Evolutionary conservation across 2,329 filamentous ascomycete species (phyloP), one percentile per base, ranked within the genome.

Genomic region (Fusarium pseudoanthophilum): DNA sequence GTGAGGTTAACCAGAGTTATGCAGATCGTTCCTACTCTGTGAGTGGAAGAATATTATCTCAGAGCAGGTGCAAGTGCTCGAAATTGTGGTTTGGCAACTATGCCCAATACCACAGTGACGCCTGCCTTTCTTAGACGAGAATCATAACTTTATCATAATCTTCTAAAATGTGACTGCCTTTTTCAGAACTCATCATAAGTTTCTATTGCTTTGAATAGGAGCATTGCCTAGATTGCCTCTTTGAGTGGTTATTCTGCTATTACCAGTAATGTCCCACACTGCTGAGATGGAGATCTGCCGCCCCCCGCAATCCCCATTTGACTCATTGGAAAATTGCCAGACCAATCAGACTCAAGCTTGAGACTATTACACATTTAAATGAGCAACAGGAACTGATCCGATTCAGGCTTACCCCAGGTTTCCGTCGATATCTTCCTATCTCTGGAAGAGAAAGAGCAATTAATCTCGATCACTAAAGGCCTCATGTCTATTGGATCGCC

Each of bases 401-500:
- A 39, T 64, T 64, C 53, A 64, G 34, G 21, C 46, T 65, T 78
- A 75, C 76, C 76, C 76, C 76, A 76, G 76, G 60, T 78, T 78
- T 73, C 55, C 30, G 59, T 70, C 65, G 68, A 77, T 78, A 77
- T 75, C 76, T 65, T 63, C 67, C 71, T 77, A 68, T 72, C 64
- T 68, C 43, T 69, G 48, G 59, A 39, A 34, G 52, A 45, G 39
- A 75, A 71, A 56, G 55, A 52, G 51, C 40, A 70, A 69, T 63
- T 71, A 72, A 71, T 75, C 72, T 55, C 66, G 59, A 77, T 77
- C 72, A 61, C 63, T 78, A 77, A 78, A 77, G 68, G 34, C 72
- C 73, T 68, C 56, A 36, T 55, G 60, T 43, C 52, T 63, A 77
- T 77, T 77, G 75, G 75, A 52, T 64, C 64, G 52, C 67, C 58